Percentiles rank a stretch among this genome's conserved stretches.
Conservation (phyloP, 306 rosid species). For the Cicer chorassanicum region DNA sequence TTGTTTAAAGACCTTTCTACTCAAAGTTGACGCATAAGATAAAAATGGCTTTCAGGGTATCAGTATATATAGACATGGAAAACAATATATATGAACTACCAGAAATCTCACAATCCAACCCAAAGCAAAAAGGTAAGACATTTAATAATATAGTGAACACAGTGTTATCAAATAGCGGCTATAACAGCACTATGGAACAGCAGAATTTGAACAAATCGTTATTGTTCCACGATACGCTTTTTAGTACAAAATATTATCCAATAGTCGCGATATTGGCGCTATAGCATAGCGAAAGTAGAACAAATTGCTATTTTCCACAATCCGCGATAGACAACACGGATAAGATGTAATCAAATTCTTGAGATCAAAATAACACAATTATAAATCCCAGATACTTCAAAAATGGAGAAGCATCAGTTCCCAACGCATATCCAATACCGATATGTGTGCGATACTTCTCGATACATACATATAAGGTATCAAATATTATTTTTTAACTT, state of each 20-base stretch:
- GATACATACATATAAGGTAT: neutral
- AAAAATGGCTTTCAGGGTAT: neutral
- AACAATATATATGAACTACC: neutral
- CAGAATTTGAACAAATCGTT: too few species aligned
- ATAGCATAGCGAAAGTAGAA: too few species aligned
- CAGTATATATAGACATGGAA: constrained; percentile 4
- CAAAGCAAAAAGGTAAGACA: neutral
- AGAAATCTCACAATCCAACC: constrained; percentile 25
- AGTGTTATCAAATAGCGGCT: too few species aligned
- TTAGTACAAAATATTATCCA: too few species aligned
- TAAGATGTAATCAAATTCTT: neutral
- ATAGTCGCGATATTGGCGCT: too few species aligned
- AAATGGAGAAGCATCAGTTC: neutral
- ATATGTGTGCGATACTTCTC: neutral
- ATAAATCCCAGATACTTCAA: neutral
- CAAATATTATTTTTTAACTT: neutral
- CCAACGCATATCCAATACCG: neutral
- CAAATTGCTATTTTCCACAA: too few species aligned
- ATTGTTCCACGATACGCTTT: too few species aligned
- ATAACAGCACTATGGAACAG: too few species aligned
- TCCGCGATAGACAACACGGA: too few species aligned
- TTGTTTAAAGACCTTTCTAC: neutral
- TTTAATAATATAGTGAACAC: neutral
- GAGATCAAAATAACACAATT: constrained; percentile 20
- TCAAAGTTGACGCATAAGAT: neutral